Evolutionary conservation across 2,329 filamentous ascomycete genomes (phyloP).

Genomic region (Colletotrichum higginsianum): DNA sequence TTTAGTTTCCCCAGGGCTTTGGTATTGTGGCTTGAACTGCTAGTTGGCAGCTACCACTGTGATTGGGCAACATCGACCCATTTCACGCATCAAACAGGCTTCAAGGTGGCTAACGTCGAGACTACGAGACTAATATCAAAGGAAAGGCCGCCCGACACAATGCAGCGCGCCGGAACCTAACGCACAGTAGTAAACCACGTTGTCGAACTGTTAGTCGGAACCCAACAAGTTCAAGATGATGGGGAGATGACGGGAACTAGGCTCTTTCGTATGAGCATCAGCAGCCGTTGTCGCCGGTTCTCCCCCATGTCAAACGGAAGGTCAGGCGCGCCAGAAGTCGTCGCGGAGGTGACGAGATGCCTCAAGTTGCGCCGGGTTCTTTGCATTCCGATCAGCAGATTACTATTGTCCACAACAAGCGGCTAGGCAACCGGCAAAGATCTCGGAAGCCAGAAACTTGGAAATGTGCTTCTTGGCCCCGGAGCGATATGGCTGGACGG

Average conservation of each 20-base stretch:
- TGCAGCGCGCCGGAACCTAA: not conserved
- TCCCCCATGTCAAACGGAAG: not conserved
- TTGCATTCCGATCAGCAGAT: conserved; percentile 26
- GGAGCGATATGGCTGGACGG: conserved; percentile 5
- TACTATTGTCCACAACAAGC: not conserved
- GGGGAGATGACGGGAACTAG: conserved; percentile 22
- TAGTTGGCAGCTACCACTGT: conserved; percentile 5
- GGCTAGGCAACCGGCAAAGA: not conserved
- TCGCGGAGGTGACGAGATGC: conserved; percentile 1
- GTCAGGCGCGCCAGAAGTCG: not conserved
- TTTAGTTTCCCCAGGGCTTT: conserved; percentile 21
- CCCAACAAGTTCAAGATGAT: not conserved
- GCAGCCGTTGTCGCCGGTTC: not conserved
- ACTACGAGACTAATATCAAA: not conserved
- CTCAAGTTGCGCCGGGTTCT: not conserved
- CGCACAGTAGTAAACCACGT: not conserved
- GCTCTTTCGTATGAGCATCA: not conserved
- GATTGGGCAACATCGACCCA: conserved; percentile 15
- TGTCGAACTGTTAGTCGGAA: not conserved
- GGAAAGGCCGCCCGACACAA: not conserved
- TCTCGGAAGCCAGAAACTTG: not conserved
- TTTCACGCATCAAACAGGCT: conserved; percentile 24
- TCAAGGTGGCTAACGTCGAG: conserved; percentile 9
- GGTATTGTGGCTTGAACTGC: conserved; percentile 36
- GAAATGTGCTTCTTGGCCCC: not conserved